A percentile compares a stretch with the other conserved stretches of the same genome.
phyloP scores from a whole-genome alignment of 345 rosid genomes.

The Eucalyptus paniculata region DNA sequence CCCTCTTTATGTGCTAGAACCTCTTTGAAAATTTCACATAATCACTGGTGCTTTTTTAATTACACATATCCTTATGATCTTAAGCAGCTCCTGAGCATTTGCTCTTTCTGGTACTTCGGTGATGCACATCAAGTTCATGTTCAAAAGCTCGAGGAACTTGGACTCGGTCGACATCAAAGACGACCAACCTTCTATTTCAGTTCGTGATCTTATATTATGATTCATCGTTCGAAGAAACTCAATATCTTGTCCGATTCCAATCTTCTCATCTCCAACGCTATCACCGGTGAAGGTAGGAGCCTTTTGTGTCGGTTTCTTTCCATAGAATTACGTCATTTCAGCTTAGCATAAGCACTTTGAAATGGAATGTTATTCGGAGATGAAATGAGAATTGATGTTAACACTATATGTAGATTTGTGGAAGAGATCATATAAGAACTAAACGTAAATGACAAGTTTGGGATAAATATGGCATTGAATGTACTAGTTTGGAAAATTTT shows the following conservation, averaged over 20 bases:
- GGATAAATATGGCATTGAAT: rapidly evolving
- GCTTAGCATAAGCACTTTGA: neutral
- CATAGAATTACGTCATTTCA: rapidly evolving
- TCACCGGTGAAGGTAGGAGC: neutral
- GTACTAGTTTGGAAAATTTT: rapidly evolving
- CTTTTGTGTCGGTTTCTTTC: neutral
- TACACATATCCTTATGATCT: neutral
- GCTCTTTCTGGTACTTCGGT: neutral
- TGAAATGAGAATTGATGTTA: neutral
- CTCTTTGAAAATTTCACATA: neutral
- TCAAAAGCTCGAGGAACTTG: neutral
- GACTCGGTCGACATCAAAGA: neutral
- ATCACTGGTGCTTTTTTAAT: neutral
- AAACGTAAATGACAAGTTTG: neutral
- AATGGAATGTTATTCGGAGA: rapidly evolving
- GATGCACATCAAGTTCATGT: neutral
- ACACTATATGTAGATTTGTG: neutral
- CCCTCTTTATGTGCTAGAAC: neutral
- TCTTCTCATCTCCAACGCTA: neutral
- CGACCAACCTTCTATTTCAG: neutral
- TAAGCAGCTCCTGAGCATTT: neutral
- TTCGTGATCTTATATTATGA: neutral
- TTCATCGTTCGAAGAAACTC: neutral
- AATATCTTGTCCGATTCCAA: neutral
- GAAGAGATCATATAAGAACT: neutral